Percentiles rank a stretch among this genome's conserved stretches.
phyloP scores from a whole-genome alignment of 1,284 basidiomycete genomes.

The Microbotryomycetes sp. region DNA sequence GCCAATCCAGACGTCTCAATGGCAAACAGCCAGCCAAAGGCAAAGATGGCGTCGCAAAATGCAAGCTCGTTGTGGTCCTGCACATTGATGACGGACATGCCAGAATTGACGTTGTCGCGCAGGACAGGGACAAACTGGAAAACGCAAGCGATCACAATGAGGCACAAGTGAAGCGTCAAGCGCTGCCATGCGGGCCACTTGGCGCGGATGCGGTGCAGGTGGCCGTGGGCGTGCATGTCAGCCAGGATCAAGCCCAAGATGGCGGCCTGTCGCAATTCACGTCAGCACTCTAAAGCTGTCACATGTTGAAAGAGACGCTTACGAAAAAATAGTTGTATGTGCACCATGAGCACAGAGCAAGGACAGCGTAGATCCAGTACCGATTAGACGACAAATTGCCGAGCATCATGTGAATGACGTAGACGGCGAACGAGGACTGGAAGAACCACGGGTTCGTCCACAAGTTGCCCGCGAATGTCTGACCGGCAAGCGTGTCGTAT shows the following conservation, averaged over 20 bases:
- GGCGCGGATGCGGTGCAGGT: conserved; percentile 35
- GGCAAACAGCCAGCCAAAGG: conserved; percentile 34
- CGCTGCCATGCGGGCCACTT: conserved; percentile 34
- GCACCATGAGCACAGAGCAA: conserved; percentile 39
- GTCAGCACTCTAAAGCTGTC: neutral
- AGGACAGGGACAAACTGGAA: conserved; percentile 36
- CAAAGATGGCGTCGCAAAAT: conserved; percentile 38
- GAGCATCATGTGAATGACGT: conserved; percentile 39
- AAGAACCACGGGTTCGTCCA: conserved; percentile 41
- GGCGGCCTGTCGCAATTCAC: conserved; percentile 20
- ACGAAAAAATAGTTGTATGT: conserved; percentile 39
- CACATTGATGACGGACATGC: conserved; percentile 36
- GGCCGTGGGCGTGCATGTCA: conserved; percentile 40
- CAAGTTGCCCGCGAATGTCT: conserved; percentile 39
- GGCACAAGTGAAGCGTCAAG: conserved; percentile 32
- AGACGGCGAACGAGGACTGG: conserved; percentile 37
- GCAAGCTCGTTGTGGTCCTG: conserved; percentile 35
- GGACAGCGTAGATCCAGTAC: conserved; percentile 39
- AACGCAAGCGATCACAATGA: conserved; percentile 34
- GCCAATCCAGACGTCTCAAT: conserved; percentile 38
- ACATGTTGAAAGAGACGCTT: neutral
- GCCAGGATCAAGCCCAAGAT: conserved; percentile 36
- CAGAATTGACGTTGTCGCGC: conserved; percentile 38
- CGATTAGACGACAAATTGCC: conserved; percentile 39
- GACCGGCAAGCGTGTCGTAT: conserved; percentile 35